Percentiles rank a stretch among this genome's conserved stretches.
phyloP scores from a whole-genome alignment of 768 basidiomycete species.

The Scleroderma bovista region DNA sequence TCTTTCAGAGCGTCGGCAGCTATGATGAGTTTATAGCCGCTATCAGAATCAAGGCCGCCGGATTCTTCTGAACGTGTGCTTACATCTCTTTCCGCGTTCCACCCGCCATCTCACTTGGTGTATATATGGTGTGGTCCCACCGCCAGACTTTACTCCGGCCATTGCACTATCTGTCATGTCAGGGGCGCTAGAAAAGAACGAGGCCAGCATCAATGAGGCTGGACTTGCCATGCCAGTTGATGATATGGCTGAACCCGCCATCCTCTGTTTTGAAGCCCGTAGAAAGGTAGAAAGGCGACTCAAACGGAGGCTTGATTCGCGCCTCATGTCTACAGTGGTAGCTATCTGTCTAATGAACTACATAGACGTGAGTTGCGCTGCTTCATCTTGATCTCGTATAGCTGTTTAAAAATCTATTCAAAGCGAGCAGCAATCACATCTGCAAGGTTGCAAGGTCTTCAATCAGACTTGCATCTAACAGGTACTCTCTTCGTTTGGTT shows the following conservation, averaged over 20 bases:
- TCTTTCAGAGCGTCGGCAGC: too few species aligned
- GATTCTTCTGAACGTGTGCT: not conserved
- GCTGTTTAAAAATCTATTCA: not conserved
- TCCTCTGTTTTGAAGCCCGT: slow-evolving; percentile 6
- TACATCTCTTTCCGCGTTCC: not conserved
- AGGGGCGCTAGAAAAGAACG: not conserved
- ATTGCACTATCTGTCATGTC: not conserved
- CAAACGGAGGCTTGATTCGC: slow-evolving; percentile 22
- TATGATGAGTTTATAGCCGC: too few species aligned
- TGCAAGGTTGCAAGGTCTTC: slow-evolving; percentile 36
- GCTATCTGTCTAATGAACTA: slow-evolving; percentile 23
- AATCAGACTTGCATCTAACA: slow-evolving; percentile 32
- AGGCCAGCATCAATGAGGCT: not conserved
- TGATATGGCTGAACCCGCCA: slow-evolving; percentile 6
- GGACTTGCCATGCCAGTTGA: not conserved
- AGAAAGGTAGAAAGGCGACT: slow-evolving; percentile 19
- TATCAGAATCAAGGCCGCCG: too few species aligned
- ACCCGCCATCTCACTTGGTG: not conserved
- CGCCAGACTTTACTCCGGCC: not conserved
- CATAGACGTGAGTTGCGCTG: slow-evolving; percentile 15
- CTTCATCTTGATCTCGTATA: not conserved
- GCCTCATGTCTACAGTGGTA: slow-evolving; percentile 24
- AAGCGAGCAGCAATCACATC: slow-evolving; percentile 36
- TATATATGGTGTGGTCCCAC: not conserved
- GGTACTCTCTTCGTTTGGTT: slow-evolving; percentile 12